phyloP scores from a whole-genome alignment of 345 rosid genomes.

The Acer negundo region DNA sequence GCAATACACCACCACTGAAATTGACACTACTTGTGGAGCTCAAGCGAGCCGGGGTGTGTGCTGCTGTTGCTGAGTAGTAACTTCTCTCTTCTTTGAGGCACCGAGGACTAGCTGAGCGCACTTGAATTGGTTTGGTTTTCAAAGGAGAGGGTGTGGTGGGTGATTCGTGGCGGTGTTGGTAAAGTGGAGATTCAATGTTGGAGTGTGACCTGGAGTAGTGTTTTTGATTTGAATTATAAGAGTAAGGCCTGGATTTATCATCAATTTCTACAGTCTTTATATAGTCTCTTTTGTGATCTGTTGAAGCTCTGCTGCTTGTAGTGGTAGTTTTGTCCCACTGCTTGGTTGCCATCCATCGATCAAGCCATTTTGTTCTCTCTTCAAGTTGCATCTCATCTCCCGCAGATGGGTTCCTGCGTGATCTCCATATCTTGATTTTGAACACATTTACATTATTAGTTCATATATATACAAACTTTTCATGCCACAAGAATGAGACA shows the following conservation, averaged over 20 bases:
- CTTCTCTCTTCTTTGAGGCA: conserved; percentile 32
- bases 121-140: conserved; percentile 49
- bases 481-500: background rate
- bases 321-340: conserved; percentile 49
- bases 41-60: conserved; percentile 42
- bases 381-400: conserved; percentile 57
- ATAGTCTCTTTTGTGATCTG: conserved; percentile 40
- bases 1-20: conserved; percentile 20
- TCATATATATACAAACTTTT: background rate
- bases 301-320: conserved; percentile 37
- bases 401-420: conserved; percentile 51
- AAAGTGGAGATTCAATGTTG: conserved; percentile 32
- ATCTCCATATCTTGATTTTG: conserved; percentile 56
- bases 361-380: conserved; percentile 73
- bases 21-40: conserved; percentile 13
- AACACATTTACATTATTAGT: background rate
- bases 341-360: conserved; percentile 83
- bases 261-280: conserved; percentile 63
- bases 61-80: conserved; percentile 26
- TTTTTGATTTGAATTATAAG: conserved; percentile 17
- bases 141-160: conserved; percentile 66
- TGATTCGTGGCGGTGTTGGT: conserved; percentile 22
- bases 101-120: conserved; percentile 73
- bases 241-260: conserved; percentile 25
- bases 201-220: conserved; percentile 15